Evolutionary conservation across 208 protist species (phyloP).

Genomic region (Wallacemonas sp.): DNA sequence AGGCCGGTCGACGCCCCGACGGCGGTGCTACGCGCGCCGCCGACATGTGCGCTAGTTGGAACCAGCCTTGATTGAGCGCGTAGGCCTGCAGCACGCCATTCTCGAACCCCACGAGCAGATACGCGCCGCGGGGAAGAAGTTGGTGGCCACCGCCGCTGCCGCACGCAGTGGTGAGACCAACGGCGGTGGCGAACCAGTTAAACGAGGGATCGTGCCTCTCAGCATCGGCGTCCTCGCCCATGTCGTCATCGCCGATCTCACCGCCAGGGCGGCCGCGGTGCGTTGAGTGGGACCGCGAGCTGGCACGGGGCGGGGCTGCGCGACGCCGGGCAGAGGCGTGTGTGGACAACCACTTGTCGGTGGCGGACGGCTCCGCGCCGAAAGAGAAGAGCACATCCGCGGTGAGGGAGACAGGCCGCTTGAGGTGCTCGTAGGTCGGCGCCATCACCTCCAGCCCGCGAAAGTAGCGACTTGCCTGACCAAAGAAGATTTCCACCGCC

Average conservation of each 20-base stretch:
- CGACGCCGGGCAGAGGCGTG: constrained; percentile 5
- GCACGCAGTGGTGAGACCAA: constrained; percentile 30
- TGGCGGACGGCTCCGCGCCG: constrained; percentile 13
- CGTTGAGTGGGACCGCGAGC: neutral
- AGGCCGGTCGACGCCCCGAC: constrained; percentile 37
- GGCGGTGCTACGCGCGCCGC: constrained; percentile 66
- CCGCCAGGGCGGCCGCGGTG: neutral
- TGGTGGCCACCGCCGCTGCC: neutral
- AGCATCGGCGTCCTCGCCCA: neutral
- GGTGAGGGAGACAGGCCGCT: constrained; percentile 30
- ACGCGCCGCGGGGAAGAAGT: constrained; percentile 23
- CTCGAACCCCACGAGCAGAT: constrained; percentile 74
- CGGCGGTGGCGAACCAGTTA: constrained; percentile 60
- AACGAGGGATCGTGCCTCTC: neutral
- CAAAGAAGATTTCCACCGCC: constrained; percentile 76
- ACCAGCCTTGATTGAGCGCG: constrained; percentile 58
- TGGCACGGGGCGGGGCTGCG: neutral
- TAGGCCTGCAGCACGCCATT: constrained; percentile 75
- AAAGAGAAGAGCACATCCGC: constrained; percentile 72
- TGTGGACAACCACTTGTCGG: neutral
- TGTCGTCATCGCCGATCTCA: constrained; percentile 4
- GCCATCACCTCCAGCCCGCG: constrained; percentile 68
- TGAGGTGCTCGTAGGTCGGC: constrained; percentile 81
- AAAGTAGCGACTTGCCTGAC: constrained; percentile 76
- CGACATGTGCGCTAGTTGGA: constrained; percentile 44